Base-by-base conservation (phyloP, 148 eudicot species). In the Rhododendron molle region DNA sequence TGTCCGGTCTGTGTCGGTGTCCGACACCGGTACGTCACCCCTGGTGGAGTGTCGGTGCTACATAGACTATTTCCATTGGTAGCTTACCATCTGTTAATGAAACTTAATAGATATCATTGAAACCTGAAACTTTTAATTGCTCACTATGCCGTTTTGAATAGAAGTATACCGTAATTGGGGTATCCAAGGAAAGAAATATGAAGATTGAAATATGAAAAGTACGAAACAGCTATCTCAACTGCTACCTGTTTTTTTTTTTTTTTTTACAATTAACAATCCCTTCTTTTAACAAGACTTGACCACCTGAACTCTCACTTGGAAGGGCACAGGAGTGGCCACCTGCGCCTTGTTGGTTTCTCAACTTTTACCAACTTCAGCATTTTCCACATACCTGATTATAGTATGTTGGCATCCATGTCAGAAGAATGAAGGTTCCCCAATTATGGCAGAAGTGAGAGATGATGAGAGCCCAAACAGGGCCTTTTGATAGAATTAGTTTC, bases 331-430 rank as follows among this genome's bases (percentile, higher is more conserved):
- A 67, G 32, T 26, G 73, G 32, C 32, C 73, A 67, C 15, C 73
- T 10, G 32, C 73, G 6, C 32, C 16, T 28, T 12, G 73, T 67
- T 67, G 73, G 15, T 10, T 26, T 26, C 81, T 49, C 43, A 30
- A 30, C 65, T 16, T 38, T 34, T 56, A 2, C 12, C 50, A 28
- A 81, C 34, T 23, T 34, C 40, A 54, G 21, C 40, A 56, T 85
- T 76, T 76, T 32, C 43, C 47, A 23, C 52, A 44, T 90, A 95
- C 98, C 98, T 95, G 98, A 92, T 93, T 93, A 81, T 95, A 97
- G 89, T 97, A 97, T 18, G 99, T 97, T 14, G 98, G 99, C 99
- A 97, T 97, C 99, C 99, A 97, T 69, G 99, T 97, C 84, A 97
- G 87, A 62, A 97, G 95, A 89, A 97, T 97, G 88, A 97, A 97